Conservation (phyloP, 306 rosid genomes). For the Delonix regia region DNA sequence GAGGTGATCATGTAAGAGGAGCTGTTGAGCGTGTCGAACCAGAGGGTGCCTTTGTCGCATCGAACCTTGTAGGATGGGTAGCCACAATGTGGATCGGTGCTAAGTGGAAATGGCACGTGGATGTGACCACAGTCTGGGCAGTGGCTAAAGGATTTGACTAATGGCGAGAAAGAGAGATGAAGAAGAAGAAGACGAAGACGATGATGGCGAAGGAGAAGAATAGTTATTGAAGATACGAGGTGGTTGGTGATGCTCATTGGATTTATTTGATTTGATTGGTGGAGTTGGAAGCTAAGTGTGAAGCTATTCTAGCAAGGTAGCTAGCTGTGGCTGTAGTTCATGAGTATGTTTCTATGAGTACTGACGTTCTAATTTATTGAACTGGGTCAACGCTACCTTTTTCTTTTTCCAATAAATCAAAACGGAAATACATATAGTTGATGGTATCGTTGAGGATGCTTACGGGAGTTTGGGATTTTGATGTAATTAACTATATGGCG, state of each 20-base stretch:
- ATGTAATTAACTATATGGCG: too few relatives aligned
- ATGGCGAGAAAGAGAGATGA: neutral
- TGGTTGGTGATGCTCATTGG: neutral
- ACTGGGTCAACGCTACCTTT: neutral
- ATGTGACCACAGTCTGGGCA: constrained; percentile 42
- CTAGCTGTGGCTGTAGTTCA: neutral
- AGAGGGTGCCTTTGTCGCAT: constrained; percentile 38
- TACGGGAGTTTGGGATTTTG: too few relatives aligned
- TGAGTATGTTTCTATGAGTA: neutral
- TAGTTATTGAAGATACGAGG: too few relatives aligned
- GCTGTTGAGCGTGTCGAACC: constrained; percentile 34
- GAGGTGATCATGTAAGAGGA: constrained; percentile 40
- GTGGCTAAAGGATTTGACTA: neutral
- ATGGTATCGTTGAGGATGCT: too few relatives aligned
- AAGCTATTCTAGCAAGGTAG: neutral
- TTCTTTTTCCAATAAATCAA: neutral
- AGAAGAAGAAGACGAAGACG: neutral
- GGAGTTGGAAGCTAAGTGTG: neutral
- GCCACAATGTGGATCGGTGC: constrained; percentile 46
- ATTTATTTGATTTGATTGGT: neutral
- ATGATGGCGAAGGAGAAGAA: too few relatives aligned
- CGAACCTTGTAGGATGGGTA: constrained; percentile 41
- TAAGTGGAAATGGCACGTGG: constrained; percentile 47
- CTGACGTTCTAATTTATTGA: neutral
- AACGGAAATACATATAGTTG: too few relatives aligned